Conservation (phyloP, 768 basidiomycete genomes). For the Rhizopogon sp. region DNA sequence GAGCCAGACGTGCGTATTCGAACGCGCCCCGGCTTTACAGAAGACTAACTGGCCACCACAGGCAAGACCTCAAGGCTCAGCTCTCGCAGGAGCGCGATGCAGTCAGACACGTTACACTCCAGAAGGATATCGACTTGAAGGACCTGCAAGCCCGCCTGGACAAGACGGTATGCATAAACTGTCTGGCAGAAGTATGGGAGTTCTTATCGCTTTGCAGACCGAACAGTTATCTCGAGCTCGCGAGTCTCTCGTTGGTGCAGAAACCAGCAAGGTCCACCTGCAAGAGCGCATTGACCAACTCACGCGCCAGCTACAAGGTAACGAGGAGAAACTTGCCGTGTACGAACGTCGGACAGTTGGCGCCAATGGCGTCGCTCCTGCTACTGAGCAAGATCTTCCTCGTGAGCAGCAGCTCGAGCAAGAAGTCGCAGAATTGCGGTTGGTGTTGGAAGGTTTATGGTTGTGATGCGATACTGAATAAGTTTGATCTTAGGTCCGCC, state of each 20-base stretch:
- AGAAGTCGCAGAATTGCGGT: slow-evolving; percentile 85
- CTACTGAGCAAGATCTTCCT: slow-evolving; percentile 41
- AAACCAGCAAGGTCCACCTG: slow-evolving; percentile 75
- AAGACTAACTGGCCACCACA: slow-evolving; percentile 22
- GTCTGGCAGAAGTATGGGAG: not conserved
- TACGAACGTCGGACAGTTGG: slow-evolving; percentile 64
- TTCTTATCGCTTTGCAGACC: slow-evolving; percentile 34
- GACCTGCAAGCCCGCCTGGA: slow-evolving; percentile 72
- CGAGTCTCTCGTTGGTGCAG: slow-evolving; percentile 64
- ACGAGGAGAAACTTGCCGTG: slow-evolving; percentile 80
- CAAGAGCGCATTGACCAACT: slow-evolving; percentile 53
- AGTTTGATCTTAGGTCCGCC: slow-evolving; percentile 43
- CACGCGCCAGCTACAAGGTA: slow-evolving; percentile 61
- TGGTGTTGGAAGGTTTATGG: slow-evolving; percentile 11
- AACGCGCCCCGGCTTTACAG: not conserved
- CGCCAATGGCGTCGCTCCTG: slow-evolving; percentile 25
- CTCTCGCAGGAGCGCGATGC: slow-evolving; percentile 71
- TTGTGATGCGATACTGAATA: not conserved
- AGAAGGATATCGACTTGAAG: slow-evolving; percentile 76
- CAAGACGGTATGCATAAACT: slow-evolving; percentile 46
- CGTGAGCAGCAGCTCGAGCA: slow-evolving; percentile 78
- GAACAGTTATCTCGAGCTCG: slow-evolving; percentile 65
- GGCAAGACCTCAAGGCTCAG: slow-evolving; percentile 70
- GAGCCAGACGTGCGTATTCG: slow-evolving; percentile 59
- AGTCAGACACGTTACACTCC: slow-evolving; percentile 65